Conservation (phyloP, 1,284 basidiomycete genomes). For the Trichosporon coremiiforme region DNA sequence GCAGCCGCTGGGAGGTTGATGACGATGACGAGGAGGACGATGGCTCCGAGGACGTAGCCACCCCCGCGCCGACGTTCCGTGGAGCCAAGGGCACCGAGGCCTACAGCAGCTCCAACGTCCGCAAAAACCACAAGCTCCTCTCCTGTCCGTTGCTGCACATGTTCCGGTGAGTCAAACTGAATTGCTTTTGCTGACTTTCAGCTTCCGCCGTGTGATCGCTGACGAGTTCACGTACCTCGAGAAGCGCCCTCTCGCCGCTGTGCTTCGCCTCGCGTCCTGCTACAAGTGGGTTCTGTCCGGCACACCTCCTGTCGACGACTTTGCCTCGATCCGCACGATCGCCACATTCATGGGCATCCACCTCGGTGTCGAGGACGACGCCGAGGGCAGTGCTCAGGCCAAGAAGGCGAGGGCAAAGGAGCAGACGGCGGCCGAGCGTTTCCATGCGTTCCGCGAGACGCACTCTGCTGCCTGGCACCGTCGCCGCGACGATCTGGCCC, state of each 20-base stretch:
- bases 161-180: slow-evolving; percentile 63
- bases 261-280: slow-evolving; percentile 74
- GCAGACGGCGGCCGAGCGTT: slow-evolving; percentile 85
- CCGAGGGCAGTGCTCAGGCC: slow-evolving; percentile 72
- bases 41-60: background rate
- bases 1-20: slow-evolving; percentile 48
- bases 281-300: slow-evolving; percentile 94
- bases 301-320: slow-evolving; percentile 89
- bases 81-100: slow-evolving; percentile 36
- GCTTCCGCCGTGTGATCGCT: slow-evolving; percentile 79
- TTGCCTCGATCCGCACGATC: slow-evolving; percentile 76
- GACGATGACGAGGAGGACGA: slow-evolving; percentile 34
- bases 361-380: slow-evolving; percentile 85
- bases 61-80: slow-evolving; percentile 42
- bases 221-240: slow-evolving; percentile 95
- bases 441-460: slow-evolving; percentile 94
- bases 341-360: slow-evolving; percentile 82
- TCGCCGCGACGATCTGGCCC: slow-evolving; percentile 78
- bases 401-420: slow-evolving; percentile 79
- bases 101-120: slow-evolving; percentile 62
- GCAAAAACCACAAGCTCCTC: slow-evolving; percentile 76
- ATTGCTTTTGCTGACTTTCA: slow-evolving; percentile 29
- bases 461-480: slow-evolving; percentile 90
- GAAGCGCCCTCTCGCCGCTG: slow-evolving; percentile 73
- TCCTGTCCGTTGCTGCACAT: slow-evolving; percentile 81